phyloP scores from a whole-genome alignment of 306 rosid genomes.

The Prosopis cineraria region DNA sequence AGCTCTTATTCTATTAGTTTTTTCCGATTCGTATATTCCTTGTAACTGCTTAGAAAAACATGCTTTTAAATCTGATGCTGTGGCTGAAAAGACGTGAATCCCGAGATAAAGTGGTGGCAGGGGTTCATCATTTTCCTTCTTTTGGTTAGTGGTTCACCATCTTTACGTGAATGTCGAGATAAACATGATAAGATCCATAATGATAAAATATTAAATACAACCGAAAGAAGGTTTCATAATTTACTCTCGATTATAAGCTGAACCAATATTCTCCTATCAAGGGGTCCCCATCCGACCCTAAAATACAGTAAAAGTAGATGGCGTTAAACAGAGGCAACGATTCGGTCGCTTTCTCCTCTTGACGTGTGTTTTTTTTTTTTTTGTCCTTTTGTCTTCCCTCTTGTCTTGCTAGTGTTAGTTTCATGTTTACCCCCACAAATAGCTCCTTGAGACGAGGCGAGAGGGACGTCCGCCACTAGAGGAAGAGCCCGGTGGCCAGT shows the following conservation, averaged over 20 bases:
- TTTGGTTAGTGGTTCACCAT: background rate
- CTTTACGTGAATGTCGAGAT: background rate
- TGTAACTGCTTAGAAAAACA: background rate
- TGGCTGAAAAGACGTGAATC: background rate
- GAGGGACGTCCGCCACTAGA: slow-evolving; percentile 35
- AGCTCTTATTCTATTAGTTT: background rate
- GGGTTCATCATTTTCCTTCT: background rate
- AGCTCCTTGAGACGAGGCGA: slow-evolving; percentile 24
- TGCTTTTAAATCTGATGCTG: background rate
- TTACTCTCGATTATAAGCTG: background rate
- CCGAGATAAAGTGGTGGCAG: background rate
- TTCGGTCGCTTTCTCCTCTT: slow-evolving; percentile 20
- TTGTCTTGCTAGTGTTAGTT: background rate
- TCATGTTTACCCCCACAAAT: too few relatives aligned
- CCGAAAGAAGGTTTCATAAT: background rate
- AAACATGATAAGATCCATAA: background rate
- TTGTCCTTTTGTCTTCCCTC: background rate
- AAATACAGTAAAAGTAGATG: slow-evolving; percentile 4
- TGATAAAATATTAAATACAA: background rate
- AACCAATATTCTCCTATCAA: slow-evolving; percentile 12
- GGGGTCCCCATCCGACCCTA: slow-evolving; percentile 16
- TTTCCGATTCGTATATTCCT: background rate
- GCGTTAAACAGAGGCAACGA: slow-evolving; percentile 32
- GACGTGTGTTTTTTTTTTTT: background rate
- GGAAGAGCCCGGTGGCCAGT: slow-evolving; percentile 24